Percentiles rank a stretch among this genome's conserved stretches.
Conservation (phyloP, 805 yeast genomes). For the Metschnikowia reukaufii region DNA sequence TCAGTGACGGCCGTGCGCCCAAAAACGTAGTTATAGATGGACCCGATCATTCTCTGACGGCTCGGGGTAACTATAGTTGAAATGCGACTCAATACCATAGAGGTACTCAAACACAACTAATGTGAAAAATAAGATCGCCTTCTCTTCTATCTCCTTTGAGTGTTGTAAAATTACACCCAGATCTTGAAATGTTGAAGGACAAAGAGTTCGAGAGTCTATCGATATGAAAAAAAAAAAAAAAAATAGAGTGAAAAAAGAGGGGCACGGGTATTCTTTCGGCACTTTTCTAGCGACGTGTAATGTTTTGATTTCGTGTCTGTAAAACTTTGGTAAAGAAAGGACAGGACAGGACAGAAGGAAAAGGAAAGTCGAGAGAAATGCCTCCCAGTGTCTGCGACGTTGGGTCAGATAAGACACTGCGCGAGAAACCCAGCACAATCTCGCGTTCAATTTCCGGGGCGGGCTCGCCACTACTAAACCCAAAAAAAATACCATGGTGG, state of each 20-base stretch:
- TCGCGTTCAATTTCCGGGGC: not conserved
- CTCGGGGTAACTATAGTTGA: conserved; percentile 4
- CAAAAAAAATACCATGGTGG: no score
- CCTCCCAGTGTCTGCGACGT: conserved; percentile 5
- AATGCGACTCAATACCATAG: conserved; percentile 4
- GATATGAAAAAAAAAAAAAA: not conserved
- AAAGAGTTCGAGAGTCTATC: not conserved
- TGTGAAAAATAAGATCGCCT: not conserved
- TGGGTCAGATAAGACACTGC: conserved; percentile 9
- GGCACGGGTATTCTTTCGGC: not conserved
- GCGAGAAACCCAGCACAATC: conserved; percentile 4
- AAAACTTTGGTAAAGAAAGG: not conserved
- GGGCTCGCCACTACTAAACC: no score
- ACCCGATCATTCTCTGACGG: conserved; percentile 22
- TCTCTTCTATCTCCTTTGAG: not conserved
- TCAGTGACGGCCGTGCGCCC: conserved; percentile 15
- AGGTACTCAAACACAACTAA: conserved; percentile 2
- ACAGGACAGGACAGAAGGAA: not conserved
- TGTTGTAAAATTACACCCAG: not conserved
- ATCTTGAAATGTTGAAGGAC: not conserved
- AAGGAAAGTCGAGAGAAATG: conserved; percentile 3
- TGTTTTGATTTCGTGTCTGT: not conserved
- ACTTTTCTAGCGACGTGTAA: not conserved
- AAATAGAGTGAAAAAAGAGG: not conserved
- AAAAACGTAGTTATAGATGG: conserved; percentile 20